These are phyloP conservation scores for Spinellus fusiger DNA, from an alignment of 192 early-diverging fungal genomes.

Conservation along the genomic window DNA sequence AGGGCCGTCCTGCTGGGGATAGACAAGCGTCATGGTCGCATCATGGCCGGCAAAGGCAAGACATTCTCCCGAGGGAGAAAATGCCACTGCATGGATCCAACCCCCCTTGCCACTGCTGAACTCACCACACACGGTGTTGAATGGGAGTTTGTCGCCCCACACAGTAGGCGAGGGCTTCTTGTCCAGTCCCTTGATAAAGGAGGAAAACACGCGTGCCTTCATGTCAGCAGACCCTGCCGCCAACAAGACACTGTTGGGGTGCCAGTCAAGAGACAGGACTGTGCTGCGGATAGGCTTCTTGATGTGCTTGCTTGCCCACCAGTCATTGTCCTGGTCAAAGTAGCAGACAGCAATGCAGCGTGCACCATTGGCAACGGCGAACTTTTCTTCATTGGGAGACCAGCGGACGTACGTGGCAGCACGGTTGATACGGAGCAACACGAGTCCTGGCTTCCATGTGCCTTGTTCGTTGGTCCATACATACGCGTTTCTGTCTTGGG, in stretches of 20 bases:
- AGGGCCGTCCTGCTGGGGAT: slow-evolving; percentile 50
- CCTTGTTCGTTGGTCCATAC: slow-evolving; percentile 82
- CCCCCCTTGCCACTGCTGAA: slow-evolving; percentile 69
- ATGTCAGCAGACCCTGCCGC: slow-evolving; percentile 85
- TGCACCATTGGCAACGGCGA: slow-evolving; percentile 93
- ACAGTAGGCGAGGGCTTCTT: slow-evolving; percentile 77
- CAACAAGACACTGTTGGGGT: slow-evolving; percentile 92
- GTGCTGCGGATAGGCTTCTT: slow-evolving; percentile 91
- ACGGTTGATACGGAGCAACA: slow-evolving; percentile 91
- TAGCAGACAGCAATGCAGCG: slow-evolving; percentile 90
- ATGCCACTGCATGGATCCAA: slow-evolving; percentile 91
- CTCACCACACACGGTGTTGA: slow-evolving; percentile 89
- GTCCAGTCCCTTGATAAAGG: slow-evolving; percentile 93
- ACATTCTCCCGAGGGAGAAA: slow-evolving; percentile 82
- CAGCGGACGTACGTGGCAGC: slow-evolving; percentile 92
- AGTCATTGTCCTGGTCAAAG: slow-evolving; percentile 93
- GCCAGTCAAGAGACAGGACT: slow-evolving; percentile 89
- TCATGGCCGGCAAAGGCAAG: slow-evolving; percentile 89
- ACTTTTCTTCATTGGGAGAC: slow-evolving; percentile 96
- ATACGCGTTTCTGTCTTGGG: slow-evolving; percentile 98
- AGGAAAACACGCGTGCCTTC: slow-evolving; percentile 92
- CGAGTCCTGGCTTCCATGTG: slow-evolving; percentile 86
- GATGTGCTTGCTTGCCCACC: slow-evolving; percentile 94
- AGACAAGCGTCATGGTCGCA: slow-evolving; percentile 72
- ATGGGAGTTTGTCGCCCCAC: slow-evolving; percentile 94